A percentile compares a stretch with the other conserved stretches of the same genome.
Evolutionary conservation across 306 rosid genomes (phyloP).

Genomic region (Cucurbita pepo): DNA sequence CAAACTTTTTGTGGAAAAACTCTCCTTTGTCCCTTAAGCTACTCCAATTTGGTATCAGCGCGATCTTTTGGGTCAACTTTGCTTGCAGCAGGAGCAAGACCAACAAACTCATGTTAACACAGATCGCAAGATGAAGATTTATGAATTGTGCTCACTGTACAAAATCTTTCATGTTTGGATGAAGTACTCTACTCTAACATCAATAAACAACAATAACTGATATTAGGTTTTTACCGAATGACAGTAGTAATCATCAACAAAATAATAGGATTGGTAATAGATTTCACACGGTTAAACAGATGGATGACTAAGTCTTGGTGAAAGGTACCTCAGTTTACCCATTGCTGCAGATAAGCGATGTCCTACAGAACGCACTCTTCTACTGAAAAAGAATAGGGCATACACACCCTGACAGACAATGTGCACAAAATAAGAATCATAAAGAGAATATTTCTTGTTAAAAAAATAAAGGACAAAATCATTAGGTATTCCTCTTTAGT

Average conservation of each 20-base stretch:
- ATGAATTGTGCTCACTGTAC: too few relatives aligned
- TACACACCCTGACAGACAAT: conserved; percentile 64
- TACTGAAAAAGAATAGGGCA: conserved; percentile 75
- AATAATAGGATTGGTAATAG: neutral
- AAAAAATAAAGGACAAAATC: neutral
- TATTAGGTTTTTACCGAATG: neutral
- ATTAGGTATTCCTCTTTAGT: conserved; percentile 9
- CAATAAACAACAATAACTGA: too few relatives aligned
- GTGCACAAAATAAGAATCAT: neutral
- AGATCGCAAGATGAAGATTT: too few relatives aligned
- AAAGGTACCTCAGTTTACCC: conserved; percentile 72
- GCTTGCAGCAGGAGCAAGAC: too few relatives aligned
- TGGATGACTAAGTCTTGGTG: neutral
- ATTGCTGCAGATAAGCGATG: conserved; percentile 76
- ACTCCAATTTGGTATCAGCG: too few relatives aligned
- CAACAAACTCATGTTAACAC: too few relatives aligned
- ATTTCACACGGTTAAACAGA: neutral
- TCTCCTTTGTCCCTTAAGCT: too few relatives aligned
- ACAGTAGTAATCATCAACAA: neutral
- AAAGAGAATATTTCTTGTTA: neutral
- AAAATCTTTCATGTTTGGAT: too few relatives aligned
- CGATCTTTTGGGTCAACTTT: too few relatives aligned
- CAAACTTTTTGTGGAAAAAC: too few relatives aligned
- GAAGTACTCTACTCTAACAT: too few relatives aligned
- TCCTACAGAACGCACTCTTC: conserved; percentile 92